Evolutionary conservation across 805 yeast species (phyloP).

Genomic region (Candida boleticola): DNA sequence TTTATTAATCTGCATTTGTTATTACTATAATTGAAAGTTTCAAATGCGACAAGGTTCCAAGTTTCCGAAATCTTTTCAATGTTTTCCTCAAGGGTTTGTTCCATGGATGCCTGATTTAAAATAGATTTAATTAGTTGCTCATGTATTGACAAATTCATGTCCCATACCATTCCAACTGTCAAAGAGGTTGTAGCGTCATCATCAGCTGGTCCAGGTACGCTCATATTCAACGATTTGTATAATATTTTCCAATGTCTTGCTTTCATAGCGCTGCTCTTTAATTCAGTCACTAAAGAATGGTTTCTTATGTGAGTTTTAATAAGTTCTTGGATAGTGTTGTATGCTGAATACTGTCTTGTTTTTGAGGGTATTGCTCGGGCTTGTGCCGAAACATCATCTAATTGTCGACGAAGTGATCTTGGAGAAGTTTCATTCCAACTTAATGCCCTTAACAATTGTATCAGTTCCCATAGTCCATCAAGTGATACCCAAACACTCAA

Average conservation of each 20-base stretch:
- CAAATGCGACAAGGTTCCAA: constrained; percentile 58
- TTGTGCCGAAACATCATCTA: constrained; percentile 49
- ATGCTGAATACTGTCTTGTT: constrained; percentile 67
- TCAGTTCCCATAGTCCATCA: constrained; percentile 45
- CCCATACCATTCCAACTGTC: constrained; percentile 61
- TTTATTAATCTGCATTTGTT: constrained; percentile 55
- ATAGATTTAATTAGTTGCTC: constrained; percentile 46
- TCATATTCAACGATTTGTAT: too few relatives aligned
- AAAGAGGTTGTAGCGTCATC: too few relatives aligned
- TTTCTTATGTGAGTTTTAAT: constrained; percentile 42
- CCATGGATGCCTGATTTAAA: constrained; percentile 68
- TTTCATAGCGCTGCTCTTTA: constrained; percentile 57
- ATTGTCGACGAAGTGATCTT: constrained; percentile 39
- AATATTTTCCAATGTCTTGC: constrained; percentile 66
- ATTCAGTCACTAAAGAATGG: constrained; percentile 37
- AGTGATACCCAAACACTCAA: constrained; percentile 64
- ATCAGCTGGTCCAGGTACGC: too few relatives aligned
- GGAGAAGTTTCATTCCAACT: constrained; percentile 53
- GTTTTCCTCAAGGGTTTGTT: constrained; percentile 60
- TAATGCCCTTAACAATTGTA: constrained; percentile 40
- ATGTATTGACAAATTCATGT: constrained; percentile 47
- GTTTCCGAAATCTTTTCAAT: constrained; percentile 46
- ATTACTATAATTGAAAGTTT: constrained; percentile 47
- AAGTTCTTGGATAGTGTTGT: constrained; percentile 50
- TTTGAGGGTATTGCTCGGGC: constrained; percentile 55